Base-by-base conservation (phyloP, 2,329 filamentous ascomycete genomes). In the Monosporascus sp. region DNA sequence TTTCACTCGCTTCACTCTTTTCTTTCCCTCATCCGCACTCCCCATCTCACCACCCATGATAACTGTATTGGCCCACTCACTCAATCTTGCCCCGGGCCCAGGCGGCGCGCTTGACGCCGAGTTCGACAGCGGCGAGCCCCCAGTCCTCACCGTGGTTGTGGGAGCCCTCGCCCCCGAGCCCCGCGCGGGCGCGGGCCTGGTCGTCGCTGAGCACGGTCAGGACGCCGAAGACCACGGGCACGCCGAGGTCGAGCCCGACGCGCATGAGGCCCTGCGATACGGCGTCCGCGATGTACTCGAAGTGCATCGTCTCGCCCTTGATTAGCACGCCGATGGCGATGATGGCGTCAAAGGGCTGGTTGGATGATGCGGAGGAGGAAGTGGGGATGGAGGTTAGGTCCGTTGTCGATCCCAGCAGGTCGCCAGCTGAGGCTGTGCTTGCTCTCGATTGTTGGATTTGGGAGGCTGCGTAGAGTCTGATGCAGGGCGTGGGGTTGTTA, bases 221-320 rank as follows among this genome's bases (percentile, higher is more conserved):
- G 63, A 97, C 78, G 16, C 94, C 93, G 71, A 97, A 96, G 55
- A 97, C 83, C 55, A 99, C 88, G 34, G 94, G 94, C 49, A 96
- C 84, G 45, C 90, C 89, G 9, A 85, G 86, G 70, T 99, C 93
- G 52, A 97, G 79, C 72, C 96, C 91, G 55, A 97, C 86, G 59
- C 90, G 86, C 94, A 99, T 99, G 56, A 99, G 80, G 7, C 91
- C 94, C 57, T 96, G 90, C 54, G 86, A 91, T 7, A 95, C 91
- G 41, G 90, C 84, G 60, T 97, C 94, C 43, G 92, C 83, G 65
- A 99, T 99, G 76, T 99, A 97, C 75, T 99, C 94, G 67, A 99
- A 99, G 75, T 99, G 94, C 91, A 97, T 97, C 7, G 94, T 97
- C 74, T 96, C 90, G 70, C 94, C 94, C 78, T 99, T 99, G 76